Evolutionary conservation across 2,329 filamentous ascomycete species (phyloP).

Genomic region (Neofusicoccum umdonicola): DNA sequence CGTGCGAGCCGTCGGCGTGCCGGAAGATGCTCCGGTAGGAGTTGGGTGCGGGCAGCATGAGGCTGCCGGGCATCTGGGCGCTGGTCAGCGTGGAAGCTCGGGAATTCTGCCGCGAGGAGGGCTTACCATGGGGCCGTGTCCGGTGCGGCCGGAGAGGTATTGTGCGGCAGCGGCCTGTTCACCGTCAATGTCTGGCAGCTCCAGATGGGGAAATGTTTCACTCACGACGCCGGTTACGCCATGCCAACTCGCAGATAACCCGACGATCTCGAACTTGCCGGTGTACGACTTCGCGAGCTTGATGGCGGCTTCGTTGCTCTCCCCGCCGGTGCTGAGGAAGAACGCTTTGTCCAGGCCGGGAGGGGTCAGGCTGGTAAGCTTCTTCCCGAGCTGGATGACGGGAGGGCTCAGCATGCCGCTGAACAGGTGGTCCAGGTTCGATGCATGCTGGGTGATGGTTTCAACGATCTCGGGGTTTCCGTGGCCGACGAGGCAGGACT

Average conservation of each 20-base stretch:
- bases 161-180: conserved; percentile 47
- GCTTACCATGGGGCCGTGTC: conserved; percentile 38
- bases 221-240: conserved; percentile 53
- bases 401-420: conserved; percentile 37
- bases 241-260: conserved; percentile 59
- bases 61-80: conserved; percentile 53
- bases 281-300: conserved; percentile 64
- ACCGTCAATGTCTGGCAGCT: background rate
- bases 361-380: conserved; percentile 27
- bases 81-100: background rate
- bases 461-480: conserved; percentile 33
- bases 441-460: conserved; percentile 28
- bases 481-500: conserved; percentile 29
- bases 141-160: conserved; percentile 53
- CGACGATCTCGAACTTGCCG: conserved; percentile 64
- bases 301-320: conserved; percentile 58
- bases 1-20: conserved; percentile 58
- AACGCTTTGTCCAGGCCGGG: conserved; percentile 32
- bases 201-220: background rate
- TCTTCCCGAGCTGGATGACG: conserved; percentile 32
- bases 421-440: conserved; percentile 34
- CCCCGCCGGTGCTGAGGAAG: conserved; percentile 35
- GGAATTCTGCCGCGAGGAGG: background rate
- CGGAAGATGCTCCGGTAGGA: conserved; percentile 62
- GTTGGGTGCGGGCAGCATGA: conserved; percentile 59